Evolutionary conservation across 129 eudicot species (phyloP).

Genomic region (Silybum marianum): DNA sequence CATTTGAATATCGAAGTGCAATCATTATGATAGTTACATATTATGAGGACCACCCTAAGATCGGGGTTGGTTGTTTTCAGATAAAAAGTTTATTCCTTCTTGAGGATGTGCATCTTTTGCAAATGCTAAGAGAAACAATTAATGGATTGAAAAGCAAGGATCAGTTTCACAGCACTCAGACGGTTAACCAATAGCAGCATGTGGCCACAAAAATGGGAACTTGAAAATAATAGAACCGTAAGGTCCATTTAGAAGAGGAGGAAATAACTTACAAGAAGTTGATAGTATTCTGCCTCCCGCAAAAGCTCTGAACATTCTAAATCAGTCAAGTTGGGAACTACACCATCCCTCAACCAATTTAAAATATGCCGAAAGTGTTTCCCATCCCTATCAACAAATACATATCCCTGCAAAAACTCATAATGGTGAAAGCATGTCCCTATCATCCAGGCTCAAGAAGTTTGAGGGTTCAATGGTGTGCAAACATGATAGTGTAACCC

Average conservation of each 20-base stretch:
- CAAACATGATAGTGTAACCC: background rate
- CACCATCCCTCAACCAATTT: slow-evolving; percentile 95
- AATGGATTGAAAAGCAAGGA: background rate
- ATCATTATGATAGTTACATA: background rate
- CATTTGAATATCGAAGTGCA: background rate
- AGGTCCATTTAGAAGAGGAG: background rate
- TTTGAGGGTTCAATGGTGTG: background rate
- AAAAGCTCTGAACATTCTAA: slow-evolving; percentile 75
- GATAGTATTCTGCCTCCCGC: slow-evolving; percentile 90
- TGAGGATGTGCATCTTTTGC: slow-evolving; percentile 9
- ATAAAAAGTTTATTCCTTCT: slow-evolving; percentile 8
- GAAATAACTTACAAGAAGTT: slow-evolving; percentile 67
- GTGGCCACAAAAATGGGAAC: background rate
- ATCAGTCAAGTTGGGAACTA: slow-evolving; percentile 61
- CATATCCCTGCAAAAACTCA: slow-evolving; percentile 63
- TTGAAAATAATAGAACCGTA: background rate
- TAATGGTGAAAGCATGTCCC: slow-evolving; percentile 12
- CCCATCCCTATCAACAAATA: slow-evolving; percentile 92
- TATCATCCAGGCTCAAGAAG: slow-evolving; percentile 9
- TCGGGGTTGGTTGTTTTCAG: background rate
- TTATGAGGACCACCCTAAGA: background rate
- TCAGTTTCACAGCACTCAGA: background rate
- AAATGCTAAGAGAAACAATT: background rate
- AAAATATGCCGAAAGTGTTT: slow-evolving; percentile 82
- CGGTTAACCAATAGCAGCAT: background rate